Conservation (phyloP, 208 protist species). For the Trypanosoma boissoni region DNA sequence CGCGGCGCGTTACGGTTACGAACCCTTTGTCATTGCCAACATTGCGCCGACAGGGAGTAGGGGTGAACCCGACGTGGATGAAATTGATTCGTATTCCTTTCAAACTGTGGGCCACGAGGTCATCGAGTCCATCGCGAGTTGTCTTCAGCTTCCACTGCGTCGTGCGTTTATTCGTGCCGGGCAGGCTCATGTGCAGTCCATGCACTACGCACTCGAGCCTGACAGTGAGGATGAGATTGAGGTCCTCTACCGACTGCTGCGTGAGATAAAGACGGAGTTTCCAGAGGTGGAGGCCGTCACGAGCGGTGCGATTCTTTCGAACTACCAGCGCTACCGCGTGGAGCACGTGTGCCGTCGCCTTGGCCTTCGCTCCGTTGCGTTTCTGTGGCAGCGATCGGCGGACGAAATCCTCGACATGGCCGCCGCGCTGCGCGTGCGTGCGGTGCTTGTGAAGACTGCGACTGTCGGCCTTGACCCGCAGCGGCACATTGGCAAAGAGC, state of each 20-base stretch:
- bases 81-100: constrained; percentile 99
- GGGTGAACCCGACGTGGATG: constrained; percentile 39
- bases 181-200: constrained; percentile 58
- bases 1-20: constrained; percentile 94
- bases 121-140: constrained; percentile 86
- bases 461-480: constrained; percentile 90
- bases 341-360: constrained; percentile 96
- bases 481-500: constrained; percentile 86
- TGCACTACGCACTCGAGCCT: constrained; percentile 76
- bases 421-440: constrained; percentile 63
- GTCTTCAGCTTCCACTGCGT: constrained; percentile 92
- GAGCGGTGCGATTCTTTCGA: constrained; percentile 97
- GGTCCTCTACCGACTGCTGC: constrained; percentile 92
- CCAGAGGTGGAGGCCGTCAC: constrained; percentile 92
- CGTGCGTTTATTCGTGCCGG: constrained; percentile 65
- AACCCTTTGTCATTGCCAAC: constrained; percentile 96
- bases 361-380: constrained; percentile 91
- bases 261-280: constrained; percentile 81
- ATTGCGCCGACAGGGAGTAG: constrained; percentile 49
- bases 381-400: constrained; percentile 95
- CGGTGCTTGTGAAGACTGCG: constrained; percentile 96
- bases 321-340: constrained; percentile 98
- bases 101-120: constrained; percentile 97
- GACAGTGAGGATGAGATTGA: constrained; percentile 97
- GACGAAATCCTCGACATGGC: constrained; percentile 94